Base-by-base conservation (phyloP, 345 rosid species). In the Bruguiera gymnorhiza region DNA sequence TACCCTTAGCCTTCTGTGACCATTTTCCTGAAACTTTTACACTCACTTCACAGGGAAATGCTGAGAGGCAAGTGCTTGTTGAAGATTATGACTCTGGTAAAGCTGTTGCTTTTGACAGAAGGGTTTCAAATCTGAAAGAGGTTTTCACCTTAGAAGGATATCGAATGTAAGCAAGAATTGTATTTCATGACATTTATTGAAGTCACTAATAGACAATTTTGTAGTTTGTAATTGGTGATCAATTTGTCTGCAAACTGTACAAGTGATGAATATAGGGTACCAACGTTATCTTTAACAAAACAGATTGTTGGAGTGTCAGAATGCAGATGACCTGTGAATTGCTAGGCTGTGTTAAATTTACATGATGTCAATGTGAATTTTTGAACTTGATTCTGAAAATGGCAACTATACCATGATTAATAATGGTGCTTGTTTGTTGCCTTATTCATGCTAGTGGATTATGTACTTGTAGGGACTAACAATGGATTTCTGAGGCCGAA, bases 11-110 rank as follows among this genome's bases (percentile, higher is more conserved):
- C 30, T 31, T 62, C 68, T 48, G 50, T 59, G 54, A 61, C 37
- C 29, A 57, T 27, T 26, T 77, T 68, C 6, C 65, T 73, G 34
- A 16, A 43, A 11, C 29, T 56, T 43, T 6, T 43, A 11, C 18
- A 13, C 3, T 56, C 60, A 4, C 21, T 75, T 65, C 73, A 54
- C 83, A 94, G 99, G 88, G 89, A 68, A 60, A 70, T 72, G 88
- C 82, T 66, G 99, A 95, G 87, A 88, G 97, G 69, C 97, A 87
- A 79, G 97, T 95, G 70, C 97, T 95, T 71, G 97, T 93, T 63
- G 85, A 80, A 79, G 86, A 95, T 82, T 95, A 95, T 80, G 90
- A 90, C 26, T 80, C 30, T 34, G 99, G 96, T 43, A 88, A 81
- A 79, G 76, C 78, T 59, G 93, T 92, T 75, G 97, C 99, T 70